Evolutionary conservation across 495 filamentous ascomycete genomes (phyloP).

Genomic region (Talaromyces wortmannii): DNA sequence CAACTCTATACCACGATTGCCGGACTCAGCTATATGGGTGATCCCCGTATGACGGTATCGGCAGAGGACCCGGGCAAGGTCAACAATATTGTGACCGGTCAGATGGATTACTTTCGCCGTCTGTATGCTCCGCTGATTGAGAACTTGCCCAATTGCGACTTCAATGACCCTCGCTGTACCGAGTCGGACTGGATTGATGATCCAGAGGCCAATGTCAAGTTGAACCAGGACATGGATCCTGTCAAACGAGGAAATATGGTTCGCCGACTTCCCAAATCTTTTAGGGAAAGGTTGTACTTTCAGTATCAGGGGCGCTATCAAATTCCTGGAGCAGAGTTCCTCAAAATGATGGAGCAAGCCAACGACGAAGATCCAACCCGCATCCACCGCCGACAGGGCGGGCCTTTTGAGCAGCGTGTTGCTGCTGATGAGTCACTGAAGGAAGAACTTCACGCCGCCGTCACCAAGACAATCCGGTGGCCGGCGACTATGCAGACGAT

Average conservation of each 20-base stretch:
- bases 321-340: conserved; percentile 77
- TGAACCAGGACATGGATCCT: conserved; percentile 88
- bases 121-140: conserved; percentile 86
- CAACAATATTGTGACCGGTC: conserved; percentile 83
- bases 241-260: conserved; percentile 92
- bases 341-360: conserved; percentile 73
- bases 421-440: conserved; percentile 61
- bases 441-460: conserved; percentile 60
- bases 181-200: conserved; percentile 60
- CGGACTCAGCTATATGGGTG: conserved; percentile 86
- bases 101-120: conserved; percentile 83
- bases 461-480: conserved; percentile 85
- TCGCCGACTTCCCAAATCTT: conserved; percentile 77
- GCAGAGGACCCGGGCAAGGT: conserved; percentile 93
- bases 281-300: conserved; percentile 86
- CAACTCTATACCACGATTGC: conserved; percentile 86
- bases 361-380: conserved; percentile 56
- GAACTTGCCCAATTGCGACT: conserved; percentile 79
- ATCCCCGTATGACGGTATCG: conserved; percentile 82
- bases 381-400: conserved; percentile 68
- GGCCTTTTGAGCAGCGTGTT: conserved; percentile 79
- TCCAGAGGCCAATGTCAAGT: conserved; percentile 47
- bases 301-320: conserved; percentile 84
- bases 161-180: conserved; percentile 61
- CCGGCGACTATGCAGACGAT: conserved; percentile 77